Conservation (phyloP, 2,329 filamentous ascomycete species). For the Fusarium torreyae region DNA sequence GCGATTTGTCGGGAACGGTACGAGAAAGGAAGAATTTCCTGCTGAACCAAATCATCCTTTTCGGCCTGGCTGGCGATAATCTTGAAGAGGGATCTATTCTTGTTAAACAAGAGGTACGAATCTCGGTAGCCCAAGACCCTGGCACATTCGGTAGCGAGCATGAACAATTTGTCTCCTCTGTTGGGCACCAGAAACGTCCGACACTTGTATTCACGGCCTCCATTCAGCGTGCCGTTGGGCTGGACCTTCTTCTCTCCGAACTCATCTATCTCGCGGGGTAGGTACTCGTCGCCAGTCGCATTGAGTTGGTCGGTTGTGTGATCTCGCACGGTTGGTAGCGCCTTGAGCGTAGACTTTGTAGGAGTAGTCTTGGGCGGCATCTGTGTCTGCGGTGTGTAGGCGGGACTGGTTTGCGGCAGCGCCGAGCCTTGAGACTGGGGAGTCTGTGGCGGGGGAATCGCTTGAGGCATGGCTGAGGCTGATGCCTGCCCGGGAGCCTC, state of each 20-base stretch:
- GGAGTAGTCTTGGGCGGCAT: constrained; percentile 85
- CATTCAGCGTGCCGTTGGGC: constrained; percentile 83
- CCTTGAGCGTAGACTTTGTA: constrained; percentile 89
- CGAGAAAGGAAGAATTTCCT: constrained; percentile 96
- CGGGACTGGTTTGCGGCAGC: constrained; percentile 60
- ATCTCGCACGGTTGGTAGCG: constrained; percentile 93
- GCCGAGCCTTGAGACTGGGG: constrained; percentile 67
- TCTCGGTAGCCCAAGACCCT: constrained; percentile 94
- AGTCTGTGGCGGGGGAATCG: constrained; percentile 67
- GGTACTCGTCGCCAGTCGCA: constrained; percentile 90
- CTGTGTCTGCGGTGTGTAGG: constrained; percentile 59
- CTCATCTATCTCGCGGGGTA: constrained; percentile 93
- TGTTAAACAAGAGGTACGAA: constrained; percentile 98
- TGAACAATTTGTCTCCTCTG: constrained; percentile 94
- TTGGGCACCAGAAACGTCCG: constrained; percentile 94
- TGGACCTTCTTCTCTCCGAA: constrained; percentile 95
- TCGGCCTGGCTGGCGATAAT: constrained; percentile 97
- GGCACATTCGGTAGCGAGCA: constrained; percentile 98
- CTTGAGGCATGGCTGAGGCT: constrained; percentile 59
- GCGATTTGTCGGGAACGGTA: constrained; percentile 99
- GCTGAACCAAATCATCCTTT: constrained; percentile 95
- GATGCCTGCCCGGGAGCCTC: constrained; percentile 71
- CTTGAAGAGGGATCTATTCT: constrained; percentile 96
- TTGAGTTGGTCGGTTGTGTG: constrained; percentile 97
- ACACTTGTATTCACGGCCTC: constrained; percentile 90